Conservation (phyloP, 106 monocot species). For the Allium sativum region DNA sequence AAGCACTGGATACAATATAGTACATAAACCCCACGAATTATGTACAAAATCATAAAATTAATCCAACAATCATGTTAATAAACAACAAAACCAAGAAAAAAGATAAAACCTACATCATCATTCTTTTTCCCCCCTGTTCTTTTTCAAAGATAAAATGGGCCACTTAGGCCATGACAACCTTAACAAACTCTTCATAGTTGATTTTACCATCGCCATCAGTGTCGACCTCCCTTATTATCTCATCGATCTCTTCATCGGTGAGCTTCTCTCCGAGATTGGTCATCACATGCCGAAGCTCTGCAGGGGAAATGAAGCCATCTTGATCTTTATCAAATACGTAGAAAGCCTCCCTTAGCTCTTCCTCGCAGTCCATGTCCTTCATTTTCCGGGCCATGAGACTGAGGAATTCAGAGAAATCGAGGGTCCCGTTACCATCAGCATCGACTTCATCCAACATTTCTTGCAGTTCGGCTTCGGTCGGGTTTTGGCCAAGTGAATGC, state of each 20-base stretch:
- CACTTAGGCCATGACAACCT: slow-evolving; percentile 40
- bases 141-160: too few species aligned
- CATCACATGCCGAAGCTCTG: slow-evolving; percentile 54
- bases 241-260: slow-evolving; percentile 40
- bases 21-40: too few species aligned
- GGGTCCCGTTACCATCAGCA: slow-evolving; percentile 27
- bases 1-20: too few species aligned
- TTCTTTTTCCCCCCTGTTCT: too few species aligned
- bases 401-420: slow-evolving; percentile 42
- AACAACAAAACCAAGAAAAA: too few species aligned
- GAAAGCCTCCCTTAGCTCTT: slow-evolving; percentile 24
- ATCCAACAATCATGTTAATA: too few species aligned
- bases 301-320: slow-evolving; percentile 39
- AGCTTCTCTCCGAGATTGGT: slow-evolving; percentile 49
- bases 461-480: slow-evolving; percentile 48
- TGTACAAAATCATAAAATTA: too few species aligned
- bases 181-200: slow-evolving; percentile 58
- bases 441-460: slow-evolving; percentile 53
- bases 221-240: slow-evolving; percentile 47
- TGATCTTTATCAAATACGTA: too few species aligned
- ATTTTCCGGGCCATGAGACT: slow-evolving; percentile 40
- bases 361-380: slow-evolving; percentile 46
- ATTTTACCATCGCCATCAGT: slow-evolving; percentile 48
- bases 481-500: slow-evolving; percentile 33
- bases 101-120: too few species aligned